A percentile compares a stretch with the other conserved stretches of the same genome.
phyloP scores from a whole-genome alignment of 495 filamentous ascomycete species.

The Aspergillus asperescens region DNA sequence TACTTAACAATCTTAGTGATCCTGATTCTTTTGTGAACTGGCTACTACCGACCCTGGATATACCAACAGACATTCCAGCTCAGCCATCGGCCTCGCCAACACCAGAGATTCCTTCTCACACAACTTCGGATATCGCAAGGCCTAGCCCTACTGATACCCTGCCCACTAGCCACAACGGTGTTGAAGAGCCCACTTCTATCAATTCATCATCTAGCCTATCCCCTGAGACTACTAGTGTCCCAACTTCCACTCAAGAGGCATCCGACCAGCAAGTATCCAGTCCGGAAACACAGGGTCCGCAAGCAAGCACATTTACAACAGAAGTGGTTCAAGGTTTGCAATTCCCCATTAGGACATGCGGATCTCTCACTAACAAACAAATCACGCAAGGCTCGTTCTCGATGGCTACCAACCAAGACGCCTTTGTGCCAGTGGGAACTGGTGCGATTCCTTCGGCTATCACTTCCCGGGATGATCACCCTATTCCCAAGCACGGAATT shows the following conservation, averaged over 20 bases:
- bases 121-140: not conserved
- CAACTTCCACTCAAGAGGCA: not conserved
- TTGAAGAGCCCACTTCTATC: not conserved
- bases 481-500: constrained; percentile 44
- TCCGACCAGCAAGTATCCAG: not conserved
- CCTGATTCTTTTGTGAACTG: constrained; percentile 20
- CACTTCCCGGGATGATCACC: constrained; percentile 45
- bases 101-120: not conserved
- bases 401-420: constrained; percentile 32
- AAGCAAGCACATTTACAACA: not conserved
- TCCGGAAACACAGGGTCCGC: not conserved
- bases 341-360: not conserved
- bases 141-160: not conserved
- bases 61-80: constrained; percentile 4
- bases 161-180: not conserved
- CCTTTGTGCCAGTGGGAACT: constrained; percentile 57
- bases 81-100: not conserved
- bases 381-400: not conserved
- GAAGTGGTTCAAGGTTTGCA: not conserved
- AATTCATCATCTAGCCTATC: not conserved
- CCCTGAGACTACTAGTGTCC: not conserved
- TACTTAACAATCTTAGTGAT: constrained; percentile 24
- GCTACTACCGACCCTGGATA: constrained; percentile 9
- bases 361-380: not conserved
- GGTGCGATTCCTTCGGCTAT: constrained; percentile 53